Percentiles rank a stretch among this genome's conserved stretches.
Conservation (phyloP, 164 flowering plant genomes). For the Saururus chinensis region DNA sequence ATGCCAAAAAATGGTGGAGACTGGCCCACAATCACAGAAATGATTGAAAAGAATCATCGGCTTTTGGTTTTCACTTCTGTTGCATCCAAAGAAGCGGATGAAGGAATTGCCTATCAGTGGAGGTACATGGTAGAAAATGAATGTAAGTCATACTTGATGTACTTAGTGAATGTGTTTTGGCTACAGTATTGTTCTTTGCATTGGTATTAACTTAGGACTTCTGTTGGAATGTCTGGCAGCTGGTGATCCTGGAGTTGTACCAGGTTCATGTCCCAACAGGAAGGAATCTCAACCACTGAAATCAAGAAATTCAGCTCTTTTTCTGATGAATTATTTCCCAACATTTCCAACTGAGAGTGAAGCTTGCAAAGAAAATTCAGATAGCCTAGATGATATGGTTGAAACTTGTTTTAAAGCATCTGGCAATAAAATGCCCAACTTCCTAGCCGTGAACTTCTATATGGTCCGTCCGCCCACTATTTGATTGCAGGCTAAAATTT, state of each 20-base stretch:
- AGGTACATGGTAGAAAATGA: constrained; percentile 91
- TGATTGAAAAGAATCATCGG: constrained; percentile 68
- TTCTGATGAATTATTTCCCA: constrained; percentile 83
- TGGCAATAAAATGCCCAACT: constrained; percentile 79
- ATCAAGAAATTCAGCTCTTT: constrained; percentile 63
- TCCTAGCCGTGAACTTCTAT: constrained; percentile 89
- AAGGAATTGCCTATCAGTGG: constrained; percentile 97
- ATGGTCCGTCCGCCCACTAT: constrained; percentile 64
- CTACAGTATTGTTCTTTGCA: not conserved
- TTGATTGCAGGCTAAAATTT: not conserved
- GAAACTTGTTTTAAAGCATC: constrained; percentile 77
- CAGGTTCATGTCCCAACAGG: constrained; percentile 77
- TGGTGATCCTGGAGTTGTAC: constrained; percentile 82
- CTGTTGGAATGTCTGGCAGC: constrained; percentile 32
- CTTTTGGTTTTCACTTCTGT: constrained; percentile 86
- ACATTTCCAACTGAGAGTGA: constrained; percentile 60
- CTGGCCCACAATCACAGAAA: constrained; percentile 88
- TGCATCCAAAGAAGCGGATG: constrained; percentile 80
- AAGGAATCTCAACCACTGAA: constrained; percentile 70
- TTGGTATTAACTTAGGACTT: not conserved
- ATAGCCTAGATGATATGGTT: constrained; percentile 60
- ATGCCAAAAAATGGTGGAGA: constrained; percentile 88
- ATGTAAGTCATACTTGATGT: constrained; percentile 28
- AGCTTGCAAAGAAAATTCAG: constrained; percentile 83
- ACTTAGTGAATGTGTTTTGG: too few relatives aligned